These are phyloP conservation scores for Colletotrichum sp. DNA, from an alignment of 2,329 filamentous ascomycete species.

Conservation along the genomic window DNA sequence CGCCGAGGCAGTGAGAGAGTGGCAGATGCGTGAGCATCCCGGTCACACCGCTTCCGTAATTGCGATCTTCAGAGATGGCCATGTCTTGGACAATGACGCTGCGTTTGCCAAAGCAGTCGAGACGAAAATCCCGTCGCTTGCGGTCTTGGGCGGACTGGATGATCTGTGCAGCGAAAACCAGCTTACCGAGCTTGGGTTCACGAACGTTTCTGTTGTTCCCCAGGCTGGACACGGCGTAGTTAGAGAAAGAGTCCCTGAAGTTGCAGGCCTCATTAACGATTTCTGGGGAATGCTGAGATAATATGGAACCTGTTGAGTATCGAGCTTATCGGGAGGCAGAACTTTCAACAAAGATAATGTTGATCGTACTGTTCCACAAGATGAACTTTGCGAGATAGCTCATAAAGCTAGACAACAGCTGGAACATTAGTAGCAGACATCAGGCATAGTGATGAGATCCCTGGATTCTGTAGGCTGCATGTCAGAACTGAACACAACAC, in stretches of 20 bases:
- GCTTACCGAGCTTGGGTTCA: conserved; percentile 19
- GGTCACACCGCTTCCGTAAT: conserved; percentile 52
- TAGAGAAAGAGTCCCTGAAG: conserved; percentile 24
- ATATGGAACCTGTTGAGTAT: no score
- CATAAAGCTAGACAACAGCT: no score
- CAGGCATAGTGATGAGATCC: no score
- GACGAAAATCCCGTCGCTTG: conserved; percentile 15
- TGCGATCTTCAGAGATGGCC: conserved; percentile 50
- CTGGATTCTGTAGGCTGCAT: no score
- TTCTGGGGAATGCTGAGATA: no score
- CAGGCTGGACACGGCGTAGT: conserved; percentile 29
- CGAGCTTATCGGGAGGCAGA: no score
- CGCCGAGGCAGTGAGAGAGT: conserved; percentile 49
- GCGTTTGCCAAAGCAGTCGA: conserved; percentile 24
- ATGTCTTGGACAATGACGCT: conserved; percentile 38
- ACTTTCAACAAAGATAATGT: no score
- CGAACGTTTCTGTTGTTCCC: conserved; percentile 25
- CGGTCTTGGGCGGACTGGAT: conserved; percentile 30
- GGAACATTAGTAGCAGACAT: no score
- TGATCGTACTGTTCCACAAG: no score
- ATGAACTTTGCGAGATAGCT: no score
- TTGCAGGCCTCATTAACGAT: conserved; percentile 20
- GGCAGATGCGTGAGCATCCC: conserved; percentile 50
- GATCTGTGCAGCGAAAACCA: conserved; percentile 22
- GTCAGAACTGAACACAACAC: no score